These are phyloP conservation scores for Eucalyptus regnans DNA, from an alignment of 345 rosid genomes.

Conservation along the genomic window DNA sequence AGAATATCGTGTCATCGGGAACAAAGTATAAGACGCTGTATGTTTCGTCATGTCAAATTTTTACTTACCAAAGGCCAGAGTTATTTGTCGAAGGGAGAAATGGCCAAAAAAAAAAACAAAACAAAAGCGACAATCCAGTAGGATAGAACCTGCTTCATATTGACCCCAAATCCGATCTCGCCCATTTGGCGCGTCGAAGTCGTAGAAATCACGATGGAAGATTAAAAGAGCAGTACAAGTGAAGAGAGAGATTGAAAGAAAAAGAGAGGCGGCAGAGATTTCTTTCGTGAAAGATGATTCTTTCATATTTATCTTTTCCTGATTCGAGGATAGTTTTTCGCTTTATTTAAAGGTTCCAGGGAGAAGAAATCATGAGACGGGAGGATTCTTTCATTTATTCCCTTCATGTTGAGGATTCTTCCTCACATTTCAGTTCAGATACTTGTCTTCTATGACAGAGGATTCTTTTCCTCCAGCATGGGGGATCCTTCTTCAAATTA, in stretches of 20 bases:
- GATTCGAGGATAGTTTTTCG: neutral
- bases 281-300: neutral
- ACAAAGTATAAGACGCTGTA: neutral
- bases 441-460: neutral
- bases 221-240: too few relatives aligned
- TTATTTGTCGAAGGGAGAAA: neutral
- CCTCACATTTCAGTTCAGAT: neutral
- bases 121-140: too few relatives aligned
- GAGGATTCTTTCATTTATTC: too few relatives aligned
- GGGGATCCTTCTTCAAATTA: neutral
- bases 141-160: neutral
- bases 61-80: neutral
- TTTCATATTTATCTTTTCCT: fast-evolving
- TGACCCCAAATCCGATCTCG: neutral
- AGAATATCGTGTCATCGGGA: neutral
- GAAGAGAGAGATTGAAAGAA: too few relatives aligned
- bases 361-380: neutral
- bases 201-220: neutral
- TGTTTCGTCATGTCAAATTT: neutral
- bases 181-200: neutral
- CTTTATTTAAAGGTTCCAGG: neutral
- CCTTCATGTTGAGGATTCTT: neutral
- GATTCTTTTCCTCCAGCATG: neutral
- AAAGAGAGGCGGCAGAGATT: neutral
- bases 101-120: too few relatives aligned